Evolutionary conservation across 805 yeast species (phyloP).

Genomic region (Huiozyma sinensis): DNA sequence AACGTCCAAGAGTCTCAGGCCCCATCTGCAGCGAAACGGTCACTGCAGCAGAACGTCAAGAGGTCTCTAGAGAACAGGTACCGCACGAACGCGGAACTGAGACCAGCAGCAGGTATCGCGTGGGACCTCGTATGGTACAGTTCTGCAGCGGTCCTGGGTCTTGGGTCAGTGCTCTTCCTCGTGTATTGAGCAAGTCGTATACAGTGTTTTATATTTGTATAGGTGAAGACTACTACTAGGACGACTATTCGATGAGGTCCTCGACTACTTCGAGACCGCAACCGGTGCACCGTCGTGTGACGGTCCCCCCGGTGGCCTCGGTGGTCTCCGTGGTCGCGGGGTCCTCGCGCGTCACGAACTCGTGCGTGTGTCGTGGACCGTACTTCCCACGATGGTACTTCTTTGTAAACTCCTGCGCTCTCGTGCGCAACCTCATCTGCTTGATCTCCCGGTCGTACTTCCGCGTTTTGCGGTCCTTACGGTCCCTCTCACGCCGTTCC

Average conservation of each 20-base stretch:
- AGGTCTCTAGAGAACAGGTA: constrained; percentile 72
- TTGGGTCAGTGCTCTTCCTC: constrained; percentile 22
- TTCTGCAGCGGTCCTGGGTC: constrained; percentile 17
- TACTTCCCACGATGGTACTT: constrained; percentile 49
- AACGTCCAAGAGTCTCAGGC: constrained; percentile 16
- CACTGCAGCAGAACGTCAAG: constrained; percentile 39
- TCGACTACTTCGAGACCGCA: constrained; percentile 86
- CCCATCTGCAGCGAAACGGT: constrained; percentile 11
- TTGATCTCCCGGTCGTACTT: constrained; percentile 65
- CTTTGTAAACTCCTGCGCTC: constrained; percentile 84
- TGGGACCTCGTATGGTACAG: constrained; percentile 19
- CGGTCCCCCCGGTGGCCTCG: constrained; percentile 29
- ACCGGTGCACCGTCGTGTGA: constrained; percentile 54
- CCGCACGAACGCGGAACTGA: constrained; percentile 55
- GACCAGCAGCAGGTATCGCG: constrained; percentile 6
- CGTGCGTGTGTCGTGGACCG: constrained; percentile 59
- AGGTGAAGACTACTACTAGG: background rate
- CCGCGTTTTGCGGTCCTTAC: constrained; percentile 64
- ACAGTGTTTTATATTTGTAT: background rate
- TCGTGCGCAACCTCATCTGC: constrained; percentile 82
- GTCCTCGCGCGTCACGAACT: constrained; percentile 46
- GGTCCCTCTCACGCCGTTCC: constrained; percentile 67
- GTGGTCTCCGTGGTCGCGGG: constrained; percentile 6
- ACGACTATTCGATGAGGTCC: constrained; percentile 19
- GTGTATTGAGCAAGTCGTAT: constrained; percentile 7